Base-by-base conservation (phyloP, 225 moss, liverwort and hornwort genomes). In the Pseudoscleropodium purum region DNA sequence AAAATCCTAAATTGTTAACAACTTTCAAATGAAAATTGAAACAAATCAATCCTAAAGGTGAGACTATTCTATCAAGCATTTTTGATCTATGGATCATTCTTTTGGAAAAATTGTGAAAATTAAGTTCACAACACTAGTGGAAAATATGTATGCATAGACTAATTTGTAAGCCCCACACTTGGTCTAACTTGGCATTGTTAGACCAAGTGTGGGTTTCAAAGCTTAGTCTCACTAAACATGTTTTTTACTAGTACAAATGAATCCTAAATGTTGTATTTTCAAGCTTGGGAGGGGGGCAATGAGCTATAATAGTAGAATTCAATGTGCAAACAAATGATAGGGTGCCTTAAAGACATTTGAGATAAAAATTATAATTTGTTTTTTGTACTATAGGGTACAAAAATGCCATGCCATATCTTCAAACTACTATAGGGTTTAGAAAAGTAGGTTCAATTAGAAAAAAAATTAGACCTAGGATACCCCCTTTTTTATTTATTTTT, bases 191-290 rank as follows among this genome's bases (percentile, higher is more conserved):
- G 11, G 11, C 18, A 75, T 4, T 49, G 12, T 33, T 49, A 49
- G 7, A 75, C 2, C 2, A 2, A 33, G 51, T 13, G 20, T 13
- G 3, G 20, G 1, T 13, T 5, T 75, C 33, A 33, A 33, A 75
- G 19, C 47, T 75, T 75, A 49, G 7, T 30, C 19, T 31, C 4
- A 0, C 0, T 21, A 20, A 0, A 5, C 1, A 0, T 51, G 5
- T 34, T 76, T 51, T 75, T 13, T 2, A 20, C 33, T 20, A 34
- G 0, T 51, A 21, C 20, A 76, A 76, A 34, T 0, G 7, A 51
- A 76, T 31, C 7, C 18, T 34, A 34, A 51, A 52, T 52, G 13
- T 8, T 52, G 8, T 15, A 34, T 23, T 77, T 77, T 34, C 7
- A 52, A 52, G 21, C n/a, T n/a, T n/a, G n/a, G n/a, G n/a, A n/a